These are phyloP conservation scores for Metarhizium album DNA, from an alignment of 2,329 filamentous ascomycete species.

Conservation along the genomic window DNA sequence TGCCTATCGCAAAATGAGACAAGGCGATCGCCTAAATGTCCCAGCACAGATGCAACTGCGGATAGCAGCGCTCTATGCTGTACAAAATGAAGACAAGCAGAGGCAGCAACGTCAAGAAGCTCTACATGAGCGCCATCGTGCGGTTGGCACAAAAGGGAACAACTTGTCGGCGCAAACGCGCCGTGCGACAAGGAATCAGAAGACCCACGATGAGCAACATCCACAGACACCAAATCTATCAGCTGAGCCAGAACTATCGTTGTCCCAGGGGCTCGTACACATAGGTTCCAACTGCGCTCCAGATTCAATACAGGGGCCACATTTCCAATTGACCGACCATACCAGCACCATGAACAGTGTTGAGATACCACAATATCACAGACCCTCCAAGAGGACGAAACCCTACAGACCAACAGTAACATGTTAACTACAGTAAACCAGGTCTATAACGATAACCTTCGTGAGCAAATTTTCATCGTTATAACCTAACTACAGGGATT, in stretches of 20 bases:
- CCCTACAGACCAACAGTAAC: slow-evolving; percentile 12
- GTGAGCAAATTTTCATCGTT: too few relatives aligned
- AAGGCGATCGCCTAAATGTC: slow-evolving; percentile 26
- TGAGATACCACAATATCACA: slow-evolving; percentile 14
- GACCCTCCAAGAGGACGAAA: slow-evolving; percentile 20
- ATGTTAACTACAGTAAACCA: background rate
- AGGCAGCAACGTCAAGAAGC: slow-evolving; percentile 27
- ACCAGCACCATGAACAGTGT: background rate
- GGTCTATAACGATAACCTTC: too few relatives aligned
- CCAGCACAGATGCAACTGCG: slow-evolving; percentile 30
- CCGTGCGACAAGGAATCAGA: slow-evolving; percentile 12
- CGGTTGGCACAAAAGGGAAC: slow-evolving; percentile 24
- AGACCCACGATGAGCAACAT: background rate
- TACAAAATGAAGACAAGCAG: slow-evolving; percentile 33
- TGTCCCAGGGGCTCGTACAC: slow-evolving; percentile 2
- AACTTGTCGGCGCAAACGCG: slow-evolving; percentile 17
- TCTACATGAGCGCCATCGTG: slow-evolving; percentile 26
- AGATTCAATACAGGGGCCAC: slow-evolving; percentile 18
- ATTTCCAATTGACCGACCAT: slow-evolving; percentile 17
- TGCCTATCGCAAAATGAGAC: slow-evolving; percentile 32
- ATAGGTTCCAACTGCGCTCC: slow-evolving; percentile 6
- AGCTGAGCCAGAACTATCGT: slow-evolving; percentile 8
- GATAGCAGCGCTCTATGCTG: slow-evolving; percentile 32
- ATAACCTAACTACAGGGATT: too few relatives aligned
- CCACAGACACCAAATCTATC: slow-evolving; percentile 7